Conservation (phyloP, 352 stramenopile genomes). For the Pythium vanterpoolii region DNA sequence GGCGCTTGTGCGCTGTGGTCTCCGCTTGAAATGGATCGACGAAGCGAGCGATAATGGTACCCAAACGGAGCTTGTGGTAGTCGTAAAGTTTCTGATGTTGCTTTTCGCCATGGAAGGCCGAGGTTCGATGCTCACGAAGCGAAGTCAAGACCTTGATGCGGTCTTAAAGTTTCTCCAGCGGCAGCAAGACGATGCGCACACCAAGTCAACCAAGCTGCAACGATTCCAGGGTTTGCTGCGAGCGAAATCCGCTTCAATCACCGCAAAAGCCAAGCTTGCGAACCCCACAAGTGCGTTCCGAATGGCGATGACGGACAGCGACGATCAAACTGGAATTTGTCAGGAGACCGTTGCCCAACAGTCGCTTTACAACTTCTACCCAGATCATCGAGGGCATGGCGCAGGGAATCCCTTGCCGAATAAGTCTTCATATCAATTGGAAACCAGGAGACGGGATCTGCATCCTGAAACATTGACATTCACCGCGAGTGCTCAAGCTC, state of each 20-base stretch:
- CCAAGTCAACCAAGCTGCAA: slow-evolving; percentile 36
- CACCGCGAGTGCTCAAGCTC: background rate
- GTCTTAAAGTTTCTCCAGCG: slow-evolving; percentile 47
- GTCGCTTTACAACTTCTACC: background rate
- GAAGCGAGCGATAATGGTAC: background rate
- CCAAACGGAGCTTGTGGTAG: slow-evolving; percentile 17
- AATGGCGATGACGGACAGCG: background rate
- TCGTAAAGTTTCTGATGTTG: slow-evolving; percentile 72
- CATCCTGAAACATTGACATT: background rate
- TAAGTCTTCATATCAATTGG: background rate
- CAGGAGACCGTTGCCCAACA: background rate
- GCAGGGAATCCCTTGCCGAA: background rate
- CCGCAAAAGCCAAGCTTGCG: background rate
- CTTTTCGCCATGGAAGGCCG: slow-evolving; percentile 75
- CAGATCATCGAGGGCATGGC: background rate
- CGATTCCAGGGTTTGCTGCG: slow-evolving; percentile 40
- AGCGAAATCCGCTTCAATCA: slow-evolving; percentile 19
- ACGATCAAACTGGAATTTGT: background rate
- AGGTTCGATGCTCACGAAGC: slow-evolving; percentile 55
- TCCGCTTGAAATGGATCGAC: slow-evolving; percentile 41
- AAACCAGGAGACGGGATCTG: background rate
- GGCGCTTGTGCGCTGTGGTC: slow-evolving; percentile 46
- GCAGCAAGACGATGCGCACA: slow-evolving; percentile 26
- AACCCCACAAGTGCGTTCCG: background rate
- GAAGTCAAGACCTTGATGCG: slow-evolving; percentile 50